These are phyloP conservation scores for Solanum medicagineum DNA, from an alignment of 257 asterid species.

Conservation along the genomic window DNA sequence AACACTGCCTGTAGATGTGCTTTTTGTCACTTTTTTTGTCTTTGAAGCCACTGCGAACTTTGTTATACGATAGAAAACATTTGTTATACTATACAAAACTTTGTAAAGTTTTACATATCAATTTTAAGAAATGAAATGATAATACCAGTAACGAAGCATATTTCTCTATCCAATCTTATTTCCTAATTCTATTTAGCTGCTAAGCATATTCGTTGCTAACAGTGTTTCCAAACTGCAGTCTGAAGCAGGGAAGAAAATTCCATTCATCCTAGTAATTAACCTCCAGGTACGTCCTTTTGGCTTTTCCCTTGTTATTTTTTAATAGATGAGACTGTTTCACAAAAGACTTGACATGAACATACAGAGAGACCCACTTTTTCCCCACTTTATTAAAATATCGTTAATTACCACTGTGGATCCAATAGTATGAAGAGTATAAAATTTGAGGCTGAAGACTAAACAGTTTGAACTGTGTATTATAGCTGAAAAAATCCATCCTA, in stretches of 20 bases:
- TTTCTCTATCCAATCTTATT: neutral
- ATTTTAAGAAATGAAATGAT: neutral
- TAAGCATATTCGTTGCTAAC: constrained; percentile 1
- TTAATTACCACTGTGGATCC: neutral
- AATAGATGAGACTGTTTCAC: neutral
- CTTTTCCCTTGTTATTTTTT: neutral
- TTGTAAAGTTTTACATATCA: neutral
- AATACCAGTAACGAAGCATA: neutral
- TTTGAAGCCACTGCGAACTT: neutral
- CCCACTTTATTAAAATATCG: neutral
- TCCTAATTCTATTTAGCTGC: neutral
- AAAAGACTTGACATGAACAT: neutral
- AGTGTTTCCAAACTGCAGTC: constrained; percentile 46
- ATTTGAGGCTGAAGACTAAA: neutral
- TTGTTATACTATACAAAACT: neutral
- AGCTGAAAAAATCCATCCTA: neutral
- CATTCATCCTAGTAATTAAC: constrained; percentile 69
- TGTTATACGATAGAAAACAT: neutral
- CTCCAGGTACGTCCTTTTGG: constrained; percentile 51
- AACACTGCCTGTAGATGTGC: neutral
- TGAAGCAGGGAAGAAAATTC: constrained; percentile 66
- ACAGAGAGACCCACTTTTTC: neutral
- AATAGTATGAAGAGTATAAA: neutral
- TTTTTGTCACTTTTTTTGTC: neutral
- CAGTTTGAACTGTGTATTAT: neutral